phyloP scores from a whole-genome alignment of 139 green algal genomes.

The Trebouxia sp. region DNA sequence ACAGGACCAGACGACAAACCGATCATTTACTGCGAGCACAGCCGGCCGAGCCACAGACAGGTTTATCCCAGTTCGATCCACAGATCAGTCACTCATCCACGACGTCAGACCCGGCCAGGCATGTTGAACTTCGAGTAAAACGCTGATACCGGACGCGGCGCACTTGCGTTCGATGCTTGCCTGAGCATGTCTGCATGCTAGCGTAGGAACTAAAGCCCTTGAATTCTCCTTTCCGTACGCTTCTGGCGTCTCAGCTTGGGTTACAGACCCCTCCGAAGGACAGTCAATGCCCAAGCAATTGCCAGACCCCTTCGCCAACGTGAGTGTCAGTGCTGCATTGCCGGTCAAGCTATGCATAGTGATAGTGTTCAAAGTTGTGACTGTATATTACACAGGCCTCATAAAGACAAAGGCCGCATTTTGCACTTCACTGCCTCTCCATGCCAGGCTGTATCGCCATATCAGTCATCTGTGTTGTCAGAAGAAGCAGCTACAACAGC shows the following conservation, averaged over 20 bases:
- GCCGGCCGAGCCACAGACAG: neutral
- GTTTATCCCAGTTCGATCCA: neutral
- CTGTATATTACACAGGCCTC: no score
- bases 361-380: no score
- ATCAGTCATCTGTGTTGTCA: neutral
- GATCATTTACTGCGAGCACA: neutral
- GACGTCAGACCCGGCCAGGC: no score
- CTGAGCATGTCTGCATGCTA: no score
- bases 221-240: neutral
- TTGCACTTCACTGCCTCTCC: conserved; percentile 6
- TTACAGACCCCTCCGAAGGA: conserved; percentile 4
- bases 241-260: conserved; percentile 3
- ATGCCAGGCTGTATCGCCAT: neutral
- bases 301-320: neutral
- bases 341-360: no score
- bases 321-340: no score
- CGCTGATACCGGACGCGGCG: no score
- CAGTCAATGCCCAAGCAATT: neutral
- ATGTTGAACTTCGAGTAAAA: no score
- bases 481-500: neutral
- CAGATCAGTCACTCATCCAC: neutral
- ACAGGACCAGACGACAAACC: neutral
- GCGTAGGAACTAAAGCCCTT: neutral
- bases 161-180: no score
- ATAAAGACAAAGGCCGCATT: neutral